These are phyloP conservation scores for Sporothrix pseudoabietina DNA, from an alignment of 2,329 filamentous ascomycete genomes.

Conservation along the genomic window DNA sequence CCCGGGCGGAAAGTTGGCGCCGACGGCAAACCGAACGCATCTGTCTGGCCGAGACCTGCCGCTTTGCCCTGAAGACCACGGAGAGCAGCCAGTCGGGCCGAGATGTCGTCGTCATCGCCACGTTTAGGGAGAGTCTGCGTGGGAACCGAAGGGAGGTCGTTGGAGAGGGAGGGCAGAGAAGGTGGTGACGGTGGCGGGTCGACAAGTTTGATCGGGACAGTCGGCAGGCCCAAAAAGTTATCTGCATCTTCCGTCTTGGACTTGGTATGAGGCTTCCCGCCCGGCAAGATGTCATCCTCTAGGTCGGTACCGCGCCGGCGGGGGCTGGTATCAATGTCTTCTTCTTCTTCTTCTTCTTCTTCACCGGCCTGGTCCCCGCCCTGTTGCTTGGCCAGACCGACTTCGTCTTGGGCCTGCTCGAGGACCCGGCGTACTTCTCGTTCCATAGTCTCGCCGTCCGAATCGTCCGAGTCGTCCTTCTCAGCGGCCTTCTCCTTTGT, in stretches of 20 bases:
- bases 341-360: slow-evolving; percentile 2
- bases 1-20: slow-evolving; percentile 55
- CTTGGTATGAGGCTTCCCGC: background rate
- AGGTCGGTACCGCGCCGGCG: slow-evolving; percentile 10
- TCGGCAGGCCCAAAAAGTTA: slow-evolving; percentile 47
- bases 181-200: slow-evolving; percentile 40
- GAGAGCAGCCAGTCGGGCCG: slow-evolving; percentile 56
- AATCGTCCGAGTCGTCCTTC: slow-evolving; percentile 44
- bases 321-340: slow-evolving; percentile 18
- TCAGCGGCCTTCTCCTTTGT: slow-evolving; percentile 12
- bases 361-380: background rate
- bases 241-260: slow-evolving; percentile 27
- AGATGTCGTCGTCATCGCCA: slow-evolving; percentile 51
- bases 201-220: slow-evolving; percentile 50
- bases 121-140: background rate
- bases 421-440: slow-evolving; percentile 51
- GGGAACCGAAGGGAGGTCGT: slow-evolving; percentile 22
- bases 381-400: slow-evolving; percentile 41
- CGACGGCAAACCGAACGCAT: slow-evolving; percentile 50
- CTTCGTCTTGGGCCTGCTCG: slow-evolving; percentile 51
- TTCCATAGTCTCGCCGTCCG: slow-evolving; percentile 55
- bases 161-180: slow-evolving; percentile 1
- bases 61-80: slow-evolving; percentile 42
- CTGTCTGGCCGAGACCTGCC: slow-evolving; percentile 38
- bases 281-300: background rate